Evolutionary conservation across 345 rosid genomes (phyloP).

Genomic region (Clarkia xantiana): DNA sequence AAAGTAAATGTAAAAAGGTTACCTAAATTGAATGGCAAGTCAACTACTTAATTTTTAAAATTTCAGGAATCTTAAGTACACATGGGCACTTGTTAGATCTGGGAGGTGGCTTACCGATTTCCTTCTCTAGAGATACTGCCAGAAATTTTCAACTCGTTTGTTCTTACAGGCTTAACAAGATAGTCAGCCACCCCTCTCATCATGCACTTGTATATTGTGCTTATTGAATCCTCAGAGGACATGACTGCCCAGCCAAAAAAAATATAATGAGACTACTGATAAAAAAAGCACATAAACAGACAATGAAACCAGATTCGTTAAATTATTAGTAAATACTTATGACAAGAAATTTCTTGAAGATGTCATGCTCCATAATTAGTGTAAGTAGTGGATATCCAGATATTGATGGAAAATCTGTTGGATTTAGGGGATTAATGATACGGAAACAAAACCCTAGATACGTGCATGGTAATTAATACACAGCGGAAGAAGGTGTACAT

Average conservation of each 20-base stretch:
- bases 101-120: slow-evolving; percentile 31
- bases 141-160: slow-evolving; percentile 80
- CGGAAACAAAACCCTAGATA: too few species aligned
- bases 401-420: slow-evolving; percentile 75
- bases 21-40: slow-evolving; percentile 2
- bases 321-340: slow-evolving; percentile 41
- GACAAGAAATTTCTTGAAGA: slow-evolving; percentile 80
- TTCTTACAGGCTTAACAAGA: slow-evolving; percentile 93
- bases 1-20: background rate
- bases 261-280: too few species aligned
- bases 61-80: too few species aligned
- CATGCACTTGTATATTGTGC: slow-evolving; percentile 87
- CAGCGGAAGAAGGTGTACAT: too few species aligned
- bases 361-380: slow-evolving; percentile 76
- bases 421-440: too few species aligned
- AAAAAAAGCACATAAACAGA: too few species aligned
- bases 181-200: slow-evolving; percentile 88
- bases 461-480: too few species aligned
- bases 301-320: too few species aligned
- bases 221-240: slow-evolving; percentile 73
- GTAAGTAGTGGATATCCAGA: slow-evolving; percentile 79
- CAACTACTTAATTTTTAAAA: slow-evolving; percentile 4
- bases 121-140: slow-evolving; percentile 99
- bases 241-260: slow-evolving; percentile 57
- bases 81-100: background rate